phyloP scores from a whole-genome alignment of 176 grass and related monocot species.

The Ananas comosus region DNA sequence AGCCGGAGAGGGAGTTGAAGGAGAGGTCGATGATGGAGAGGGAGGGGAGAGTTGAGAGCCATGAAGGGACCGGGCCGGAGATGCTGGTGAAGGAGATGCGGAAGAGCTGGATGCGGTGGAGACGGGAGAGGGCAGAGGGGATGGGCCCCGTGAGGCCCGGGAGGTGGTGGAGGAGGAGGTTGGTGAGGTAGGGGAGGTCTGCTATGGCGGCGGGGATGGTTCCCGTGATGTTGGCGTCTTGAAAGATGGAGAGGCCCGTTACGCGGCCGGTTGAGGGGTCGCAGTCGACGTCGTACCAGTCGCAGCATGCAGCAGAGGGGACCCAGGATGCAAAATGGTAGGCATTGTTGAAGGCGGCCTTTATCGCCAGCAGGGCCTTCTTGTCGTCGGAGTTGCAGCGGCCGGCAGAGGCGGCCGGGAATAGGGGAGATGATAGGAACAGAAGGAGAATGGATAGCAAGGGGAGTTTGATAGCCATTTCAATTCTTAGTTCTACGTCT shows the following conservation, averaged over 20 bases:
- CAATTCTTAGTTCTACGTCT: no score
- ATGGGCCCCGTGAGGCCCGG: conserved; percentile 29
- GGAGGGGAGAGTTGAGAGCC: conserved; percentile 16
- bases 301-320: conserved; percentile 4
- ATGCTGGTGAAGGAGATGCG: conserved; percentile 45
- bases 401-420: background rate
- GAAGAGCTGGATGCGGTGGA: conserved; percentile 28
- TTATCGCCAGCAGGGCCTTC: conserved; percentile 11
- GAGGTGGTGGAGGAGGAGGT: conserved; percentile 7
- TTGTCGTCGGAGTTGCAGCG: conserved; percentile 12
- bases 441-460: background rate
- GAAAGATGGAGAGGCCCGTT: background rate
- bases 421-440: background rate
- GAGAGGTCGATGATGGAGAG: conserved; percentile 48
- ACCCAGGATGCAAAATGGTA: conserved; percentile 3
- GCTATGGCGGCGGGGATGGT: conserved; percentile 4
- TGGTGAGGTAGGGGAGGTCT: conserved; percentile 8
- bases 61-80: conserved; percentile 40
- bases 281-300: conserved; percentile 8
- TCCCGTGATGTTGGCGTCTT: conserved; percentile 5
- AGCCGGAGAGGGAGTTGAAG: conserved; percentile 43
- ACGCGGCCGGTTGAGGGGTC: background rate
- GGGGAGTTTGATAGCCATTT: background rate
- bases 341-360: conserved; percentile 2
- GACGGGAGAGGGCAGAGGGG: conserved; percentile 25